A percentile compares a stretch with the other conserved stretches of the same genome.
Conservation (phyloP, 306 rosid genomes). For the Quercus cerris region DNA sequence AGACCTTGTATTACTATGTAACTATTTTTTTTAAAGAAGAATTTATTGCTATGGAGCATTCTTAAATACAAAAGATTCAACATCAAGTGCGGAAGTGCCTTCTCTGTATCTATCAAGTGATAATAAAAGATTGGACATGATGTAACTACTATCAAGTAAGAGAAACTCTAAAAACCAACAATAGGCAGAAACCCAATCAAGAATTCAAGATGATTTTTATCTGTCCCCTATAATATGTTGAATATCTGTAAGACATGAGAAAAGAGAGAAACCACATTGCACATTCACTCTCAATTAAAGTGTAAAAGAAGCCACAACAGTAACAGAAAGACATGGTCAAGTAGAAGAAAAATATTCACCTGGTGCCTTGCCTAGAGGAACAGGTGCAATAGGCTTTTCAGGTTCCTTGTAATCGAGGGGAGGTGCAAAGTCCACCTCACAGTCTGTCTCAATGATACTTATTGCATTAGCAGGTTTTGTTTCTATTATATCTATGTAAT, state of each 20-base stretch:
- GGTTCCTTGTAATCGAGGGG: constrained; percentile 99
- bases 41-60: background rate
- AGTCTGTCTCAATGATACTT: constrained; percentile 95
- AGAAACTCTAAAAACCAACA: background rate
- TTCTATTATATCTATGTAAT: constrained; percentile 90
- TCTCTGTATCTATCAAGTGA: background rate
- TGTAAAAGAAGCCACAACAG: background rate
- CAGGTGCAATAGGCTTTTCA: constrained; percentile 52
- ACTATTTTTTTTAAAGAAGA: no score
- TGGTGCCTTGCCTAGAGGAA: constrained; percentile 51
- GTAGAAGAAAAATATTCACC: constrained; percentile 39
- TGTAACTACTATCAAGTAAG: background rate
- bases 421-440: constrained; percentile 99
- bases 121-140: background rate
- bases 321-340: background rate
- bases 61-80: background rate
- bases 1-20: no score
- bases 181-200: background rate
- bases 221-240: background rate
- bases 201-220: background rate
- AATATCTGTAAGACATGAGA: no score
- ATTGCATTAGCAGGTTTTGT: constrained; percentile 84
- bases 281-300: background rate
- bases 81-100: background rate
- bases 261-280: background rate